Evolutionary conservation across 2,329 filamentous ascomycete species (phyloP).

Genomic region (Claviceps maximensis): DNA sequence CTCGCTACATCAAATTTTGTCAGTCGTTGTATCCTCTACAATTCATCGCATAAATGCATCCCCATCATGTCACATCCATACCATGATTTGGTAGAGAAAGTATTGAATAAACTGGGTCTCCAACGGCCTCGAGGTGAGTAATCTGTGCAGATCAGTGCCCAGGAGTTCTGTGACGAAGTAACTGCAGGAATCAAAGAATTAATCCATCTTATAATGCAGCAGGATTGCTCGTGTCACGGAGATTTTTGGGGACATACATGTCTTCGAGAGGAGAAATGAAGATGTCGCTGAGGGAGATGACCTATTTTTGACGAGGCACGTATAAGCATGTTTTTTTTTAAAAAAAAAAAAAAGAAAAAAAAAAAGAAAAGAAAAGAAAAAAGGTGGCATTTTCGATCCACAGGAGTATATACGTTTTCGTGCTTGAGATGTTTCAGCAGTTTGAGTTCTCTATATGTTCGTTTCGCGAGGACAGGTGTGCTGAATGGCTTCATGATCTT

Average conservation of each 20-base stretch:
- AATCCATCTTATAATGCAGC: constrained; percentile 6
- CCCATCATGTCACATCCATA: constrained; percentile 23
- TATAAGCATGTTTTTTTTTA: constrained; percentile 3
- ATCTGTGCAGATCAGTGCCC: constrained; percentile 88
- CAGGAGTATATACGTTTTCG: constrained; percentile 61
- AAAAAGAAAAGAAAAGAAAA: too few relatives aligned
- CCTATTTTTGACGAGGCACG: constrained; percentile 32
- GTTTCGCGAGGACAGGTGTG: constrained; percentile 94
- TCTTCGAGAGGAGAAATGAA: constrained; percentile 98
- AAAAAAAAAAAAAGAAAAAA: too few relatives aligned
- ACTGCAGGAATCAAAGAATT: constrained; percentile 31
- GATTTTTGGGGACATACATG: constrained; percentile 51
- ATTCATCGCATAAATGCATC: neutral
- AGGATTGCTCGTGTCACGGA: constrained; percentile 1
- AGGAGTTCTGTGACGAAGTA: constrained; percentile 98
- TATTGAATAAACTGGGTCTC: constrained; percentile 99
- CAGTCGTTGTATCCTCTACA: constrained; percentile 2
- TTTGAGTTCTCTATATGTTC: constrained; percentile 95
- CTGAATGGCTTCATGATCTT: constrained; percentile 99
- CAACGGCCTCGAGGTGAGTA: constrained; percentile 86
- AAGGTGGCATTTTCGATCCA: neutral
- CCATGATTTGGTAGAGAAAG: constrained; percentile 97
- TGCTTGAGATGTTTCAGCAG: constrained; percentile 91
- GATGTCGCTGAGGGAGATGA: constrained; percentile 97
- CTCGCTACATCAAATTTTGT: constrained; percentile 46